phyloP scores from a whole-genome alignment of 2,329 filamentous ascomycete genomes.

The Magnaporthiopsis rhizophila region DNA sequence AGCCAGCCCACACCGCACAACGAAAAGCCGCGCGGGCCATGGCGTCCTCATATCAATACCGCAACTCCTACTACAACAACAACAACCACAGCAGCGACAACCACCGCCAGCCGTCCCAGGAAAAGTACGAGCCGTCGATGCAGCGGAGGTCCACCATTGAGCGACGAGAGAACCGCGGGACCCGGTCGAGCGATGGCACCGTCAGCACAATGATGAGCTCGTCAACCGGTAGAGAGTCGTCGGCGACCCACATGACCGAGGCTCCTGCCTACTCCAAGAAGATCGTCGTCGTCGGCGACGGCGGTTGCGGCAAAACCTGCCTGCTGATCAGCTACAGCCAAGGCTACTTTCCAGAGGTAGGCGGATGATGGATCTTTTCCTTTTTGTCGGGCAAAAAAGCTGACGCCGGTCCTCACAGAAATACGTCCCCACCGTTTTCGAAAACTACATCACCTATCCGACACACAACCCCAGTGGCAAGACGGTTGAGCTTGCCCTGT shows the following conservation, averaged over 20 bases:
- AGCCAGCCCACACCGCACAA: background rate
- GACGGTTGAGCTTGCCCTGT: conserved; percentile 90
- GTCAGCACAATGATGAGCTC: conserved; percentile 77
- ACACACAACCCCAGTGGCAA: conserved; percentile 82
- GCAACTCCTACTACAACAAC: conserved; percentile 43
- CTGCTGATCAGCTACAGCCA: conserved; percentile 97
- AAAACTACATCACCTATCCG: conserved; percentile 99
- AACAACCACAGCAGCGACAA: conserved; percentile 5
- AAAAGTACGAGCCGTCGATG: conserved; percentile 31
- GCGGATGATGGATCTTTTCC: background rate
- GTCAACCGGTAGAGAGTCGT: conserved; percentile 67
- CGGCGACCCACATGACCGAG: conserved; percentile 73
- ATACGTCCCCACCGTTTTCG: conserved; percentile 99
- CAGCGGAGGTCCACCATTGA: conserved; percentile 27
- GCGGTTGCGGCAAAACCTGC: conserved; percentile 97
- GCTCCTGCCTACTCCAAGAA: conserved; percentile 96
- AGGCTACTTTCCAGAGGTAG: conserved; percentile 96
- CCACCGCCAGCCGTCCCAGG: conserved; percentile 22
- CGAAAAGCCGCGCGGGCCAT: conserved; percentile 24
- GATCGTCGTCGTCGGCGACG: conserved; percentile 96
- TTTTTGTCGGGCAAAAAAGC: background rate
- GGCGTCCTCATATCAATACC: conserved; percentile 44
- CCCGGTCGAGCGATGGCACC: conserved; percentile 78
- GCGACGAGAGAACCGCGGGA: conserved; percentile 41
- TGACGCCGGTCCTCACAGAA: conserved; percentile 51